A percentile compares a stretch with the other conserved stretches of the same genome.
phyloP scores from a whole-genome alignment of 306 rosid genomes.

The Cicer bijugum region DNA sequence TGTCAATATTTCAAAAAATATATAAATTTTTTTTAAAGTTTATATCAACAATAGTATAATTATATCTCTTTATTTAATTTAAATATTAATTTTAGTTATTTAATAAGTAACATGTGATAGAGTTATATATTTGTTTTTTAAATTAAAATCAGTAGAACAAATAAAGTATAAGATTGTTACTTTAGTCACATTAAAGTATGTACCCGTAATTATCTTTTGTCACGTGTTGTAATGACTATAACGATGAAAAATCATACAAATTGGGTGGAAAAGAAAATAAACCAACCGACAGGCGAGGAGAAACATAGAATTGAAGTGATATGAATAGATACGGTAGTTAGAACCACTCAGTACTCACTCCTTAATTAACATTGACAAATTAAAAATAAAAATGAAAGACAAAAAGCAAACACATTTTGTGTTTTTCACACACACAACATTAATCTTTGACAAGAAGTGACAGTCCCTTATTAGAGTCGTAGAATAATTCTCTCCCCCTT shows the following conservation, averaged over 20 bases:
- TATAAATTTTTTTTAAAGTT: too few species aligned
- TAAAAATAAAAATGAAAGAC: background rate
- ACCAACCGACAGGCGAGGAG: slow-evolving; percentile 67
- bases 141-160: too few species aligned
- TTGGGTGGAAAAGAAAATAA: slow-evolving; percentile 52
- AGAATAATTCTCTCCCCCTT: slow-evolving; percentile 70
- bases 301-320: slow-evolving; percentile 66
- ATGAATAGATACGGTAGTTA: slow-evolving; percentile 71
- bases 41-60: too few species aligned
- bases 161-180: too few species aligned
- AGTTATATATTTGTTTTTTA: too few species aligned
- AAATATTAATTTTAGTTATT: too few species aligned
- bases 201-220: slow-evolving; percentile 16
- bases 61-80: too few species aligned
- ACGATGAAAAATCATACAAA: slow-evolving; percentile 20
- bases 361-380: slow-evolving; percentile 40
- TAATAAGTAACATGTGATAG: too few species aligned
- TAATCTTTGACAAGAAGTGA: slow-evolving; percentile 61
- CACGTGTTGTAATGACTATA: slow-evolving; percentile 9
- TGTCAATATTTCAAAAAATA: too few species aligned
- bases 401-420: background rate
- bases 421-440: slow-evolving; percentile 30
- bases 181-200: too few species aligned
- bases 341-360: slow-evolving; percentile 55
- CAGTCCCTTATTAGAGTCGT: slow-evolving; percentile 54